Evolutionary conservation across 176 grass and related monocot species (phyloP).

Genomic region (Olyra latifolia): DNA sequence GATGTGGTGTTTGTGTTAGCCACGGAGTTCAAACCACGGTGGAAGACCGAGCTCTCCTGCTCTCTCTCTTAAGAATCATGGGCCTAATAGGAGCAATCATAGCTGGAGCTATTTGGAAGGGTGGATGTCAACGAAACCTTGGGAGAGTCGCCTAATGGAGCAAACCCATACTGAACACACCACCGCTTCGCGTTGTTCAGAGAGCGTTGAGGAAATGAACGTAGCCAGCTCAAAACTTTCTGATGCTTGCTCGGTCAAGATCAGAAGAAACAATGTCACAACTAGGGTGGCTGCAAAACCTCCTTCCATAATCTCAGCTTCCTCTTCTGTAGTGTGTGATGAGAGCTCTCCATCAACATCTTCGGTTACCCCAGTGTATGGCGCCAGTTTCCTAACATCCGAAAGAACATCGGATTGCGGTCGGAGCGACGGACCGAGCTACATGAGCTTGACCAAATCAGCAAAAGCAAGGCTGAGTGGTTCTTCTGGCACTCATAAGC

Average conservation of each 20-base stretch:
- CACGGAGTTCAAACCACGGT: constrained; percentile 43
- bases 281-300: constrained; percentile 66
- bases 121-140: constrained; percentile 77
- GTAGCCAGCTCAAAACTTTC: constrained; percentile 47
- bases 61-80: constrained; percentile 47
- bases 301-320: constrained; percentile 49
- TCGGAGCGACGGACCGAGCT: constrained; percentile 42
- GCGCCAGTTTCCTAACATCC: constrained; percentile 26
- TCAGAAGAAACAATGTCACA: constrained; percentile 71
- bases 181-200: constrained; percentile 40
- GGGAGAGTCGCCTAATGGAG: constrained; percentile 70
- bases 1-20: constrained; percentile 14
- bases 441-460: constrained; percentile 81
- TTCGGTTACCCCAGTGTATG: constrained; percentile 57
- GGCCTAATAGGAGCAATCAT: constrained; percentile 33
- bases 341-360: constrained; percentile 68
- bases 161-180: constrained; percentile 50
- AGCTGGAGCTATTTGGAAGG: constrained; percentile 62
- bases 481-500: constrained; percentile 32
- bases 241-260: constrained; percentile 53
- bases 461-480: constrained; percentile 64
- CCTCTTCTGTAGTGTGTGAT: constrained; percentile 49
- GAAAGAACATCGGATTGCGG: constrained; percentile 47
- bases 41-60: constrained; percentile 47
- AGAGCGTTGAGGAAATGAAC: constrained; percentile 47